These are phyloP conservation scores for Neurospora tetrasperma DNA, from an alignment of 495 filamentous ascomycete genomes.

Conservation along the genomic window DNA sequence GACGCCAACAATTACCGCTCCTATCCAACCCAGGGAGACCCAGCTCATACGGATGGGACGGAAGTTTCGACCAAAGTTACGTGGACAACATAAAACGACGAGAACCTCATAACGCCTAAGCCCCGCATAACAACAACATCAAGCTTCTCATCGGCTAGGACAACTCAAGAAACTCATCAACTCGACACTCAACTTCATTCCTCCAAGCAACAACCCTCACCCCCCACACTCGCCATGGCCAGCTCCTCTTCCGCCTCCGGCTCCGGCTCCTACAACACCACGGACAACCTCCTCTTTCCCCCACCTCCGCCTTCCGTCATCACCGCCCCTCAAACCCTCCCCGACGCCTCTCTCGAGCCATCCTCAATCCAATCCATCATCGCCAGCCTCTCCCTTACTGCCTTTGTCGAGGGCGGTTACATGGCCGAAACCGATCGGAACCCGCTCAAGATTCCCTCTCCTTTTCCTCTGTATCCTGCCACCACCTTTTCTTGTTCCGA, in stretches of 20 bases:
- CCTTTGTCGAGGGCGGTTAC: conserved; percentile 57
- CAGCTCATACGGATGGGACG: no score
- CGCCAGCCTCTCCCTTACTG: conserved; percentile 30
- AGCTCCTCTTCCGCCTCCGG: background rate
- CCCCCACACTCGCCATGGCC: background rate
- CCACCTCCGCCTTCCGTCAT: background rate
- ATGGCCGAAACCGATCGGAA: conserved; percentile 53
- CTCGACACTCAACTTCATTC: background rate
- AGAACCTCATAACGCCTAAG: background rate
- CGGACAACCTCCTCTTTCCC: background rate
- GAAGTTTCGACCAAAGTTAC: background rate
- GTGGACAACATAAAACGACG: background rate
- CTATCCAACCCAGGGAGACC: background rate
- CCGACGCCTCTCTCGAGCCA: conserved; percentile 22
- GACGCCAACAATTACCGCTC: background rate
- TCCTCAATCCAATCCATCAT: conserved; percentile 32
- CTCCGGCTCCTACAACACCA: background rate
- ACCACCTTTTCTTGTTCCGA: background rate
- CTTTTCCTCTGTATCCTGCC: conserved; percentile 27
- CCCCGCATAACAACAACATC: background rate
- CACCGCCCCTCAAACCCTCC: conserved; percentile 16
- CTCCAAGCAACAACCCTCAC: background rate
- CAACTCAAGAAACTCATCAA: background rate
- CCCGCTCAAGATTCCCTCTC: conserved; percentile 36
- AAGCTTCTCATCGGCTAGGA: background rate